Evolutionary conservation across 306 rosid species (phyloP).

Genomic region (Amphicarpaea edgeworthii): DNA sequence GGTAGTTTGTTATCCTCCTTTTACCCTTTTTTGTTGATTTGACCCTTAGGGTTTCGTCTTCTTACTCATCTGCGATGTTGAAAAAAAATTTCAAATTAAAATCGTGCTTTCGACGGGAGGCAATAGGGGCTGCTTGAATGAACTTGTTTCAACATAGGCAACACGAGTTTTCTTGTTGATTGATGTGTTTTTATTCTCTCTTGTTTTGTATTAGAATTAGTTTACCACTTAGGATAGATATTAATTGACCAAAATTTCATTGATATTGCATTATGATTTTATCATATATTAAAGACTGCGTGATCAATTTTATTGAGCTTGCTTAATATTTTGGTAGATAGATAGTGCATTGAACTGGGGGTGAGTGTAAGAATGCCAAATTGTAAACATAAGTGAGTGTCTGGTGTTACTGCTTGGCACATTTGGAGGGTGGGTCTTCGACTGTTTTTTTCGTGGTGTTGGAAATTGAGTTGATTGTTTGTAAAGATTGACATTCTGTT

Average conservation of each 20-base stretch:
- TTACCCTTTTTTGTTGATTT: conserved; percentile 48
- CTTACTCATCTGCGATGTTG: neutral
- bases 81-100: neutral
- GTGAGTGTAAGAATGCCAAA: conserved; percentile 21
- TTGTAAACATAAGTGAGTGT: conserved; percentile 11
- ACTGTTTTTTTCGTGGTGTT: conserved; percentile 17
- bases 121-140: conserved; percentile 39
- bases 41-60: conserved; percentile 54
- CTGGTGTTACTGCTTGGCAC: conserved; percentile 36
- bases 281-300: conserved; percentile 21
- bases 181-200: conserved; percentile 35
- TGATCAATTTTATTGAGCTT: conserved; percentile 25
- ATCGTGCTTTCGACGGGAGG: conserved; percentile 24
- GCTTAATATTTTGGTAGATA: conserved; percentile 28
- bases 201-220: conserved; percentile 34
- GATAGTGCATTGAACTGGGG: conserved; percentile 43
- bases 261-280: conserved; percentile 14
- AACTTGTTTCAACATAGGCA: conserved; percentile 30
- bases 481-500: conserved; percentile 27
- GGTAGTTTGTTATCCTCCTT: conserved; percentile 31
- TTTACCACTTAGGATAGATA: conserved; percentile 5
- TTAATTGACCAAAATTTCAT: conserved; percentile 1
- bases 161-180: conserved; percentile 34
- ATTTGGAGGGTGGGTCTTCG: conserved; percentile 14
- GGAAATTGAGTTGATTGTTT: conserved; percentile 22